These are phyloP conservation scores for Wickerhamomyces bisporus DNA, from an alignment of 805 yeast species.

Conservation along the genomic window DNA sequence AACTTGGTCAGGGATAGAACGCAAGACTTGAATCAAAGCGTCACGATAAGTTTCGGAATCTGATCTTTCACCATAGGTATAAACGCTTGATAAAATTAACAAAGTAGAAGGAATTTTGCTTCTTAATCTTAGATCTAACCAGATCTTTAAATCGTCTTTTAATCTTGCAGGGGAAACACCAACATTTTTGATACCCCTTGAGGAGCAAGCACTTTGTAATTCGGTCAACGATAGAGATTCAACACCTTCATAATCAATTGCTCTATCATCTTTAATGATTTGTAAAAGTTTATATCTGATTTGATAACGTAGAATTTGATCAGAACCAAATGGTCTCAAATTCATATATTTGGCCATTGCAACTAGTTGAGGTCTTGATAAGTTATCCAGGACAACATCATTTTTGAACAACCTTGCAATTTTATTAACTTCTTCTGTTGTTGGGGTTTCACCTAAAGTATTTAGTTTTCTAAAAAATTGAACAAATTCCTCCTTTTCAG, in stretches of 20 bases:
- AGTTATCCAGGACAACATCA: conserved; percentile 88
- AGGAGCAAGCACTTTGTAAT: conserved; percentile 83
- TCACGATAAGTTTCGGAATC: conserved; percentile 61
- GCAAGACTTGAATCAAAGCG: conserved; percentile 80
- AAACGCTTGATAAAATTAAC: conserved; percentile 80
- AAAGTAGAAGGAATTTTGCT: conserved; percentile 91
- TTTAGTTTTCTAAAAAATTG: conserved; percentile 72
- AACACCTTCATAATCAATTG: conserved; percentile 92
- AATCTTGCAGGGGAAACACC: conserved; percentile 78
- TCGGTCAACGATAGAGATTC: conserved; percentile 74
- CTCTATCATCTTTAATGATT: conserved; percentile 87
- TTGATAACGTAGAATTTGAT: conserved; percentile 84
- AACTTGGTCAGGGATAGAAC: conserved; percentile 90
- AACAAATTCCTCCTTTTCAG: conserved; percentile 72
- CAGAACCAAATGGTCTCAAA: conserved; percentile 89
- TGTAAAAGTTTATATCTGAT: conserved; percentile 88
- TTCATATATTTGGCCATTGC: conserved; percentile 93
- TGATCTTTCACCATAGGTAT: conserved; percentile 69
- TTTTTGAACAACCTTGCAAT: conserved; percentile 92
- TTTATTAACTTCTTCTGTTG: conserved; percentile 63
- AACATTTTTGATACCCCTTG: conserved; percentile 83
- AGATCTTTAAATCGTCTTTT: conserved; percentile 74
- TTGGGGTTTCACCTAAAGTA: conserved; percentile 52
- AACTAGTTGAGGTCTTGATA: conserved; percentile 83
- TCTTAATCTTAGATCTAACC: conserved; percentile 87